Evolutionary conservation across 768 basidiomycete genomes (phyloP).

Genomic region (Kwoniella sp.): DNA sequence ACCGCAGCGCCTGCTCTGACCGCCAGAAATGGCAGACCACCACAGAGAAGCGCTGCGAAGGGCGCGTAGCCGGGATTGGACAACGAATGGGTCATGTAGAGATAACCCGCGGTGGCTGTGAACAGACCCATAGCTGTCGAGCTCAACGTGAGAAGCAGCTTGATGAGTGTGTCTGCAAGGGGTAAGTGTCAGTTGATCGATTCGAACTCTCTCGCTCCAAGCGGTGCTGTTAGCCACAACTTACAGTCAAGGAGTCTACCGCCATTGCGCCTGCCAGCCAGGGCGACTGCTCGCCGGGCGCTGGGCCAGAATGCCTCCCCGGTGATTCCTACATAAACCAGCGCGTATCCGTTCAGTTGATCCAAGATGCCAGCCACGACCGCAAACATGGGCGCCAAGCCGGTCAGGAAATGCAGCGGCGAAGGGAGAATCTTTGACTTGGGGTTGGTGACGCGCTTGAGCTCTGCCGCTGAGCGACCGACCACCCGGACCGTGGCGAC

Average conservation of each 20-base stretch:
- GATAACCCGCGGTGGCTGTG: constrained; percentile 73
- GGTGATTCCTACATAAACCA: constrained; percentile 71
- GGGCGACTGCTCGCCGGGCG: constrained; percentile 58
- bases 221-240: constrained; percentile 16
- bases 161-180: constrained; percentile 64
- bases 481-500: constrained; percentile 67
- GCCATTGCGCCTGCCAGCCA: constrained; percentile 48
- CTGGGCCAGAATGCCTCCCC: constrained; percentile 66
- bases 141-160: constrained; percentile 59
- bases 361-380: constrained; percentile 52
- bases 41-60: constrained; percentile 69
- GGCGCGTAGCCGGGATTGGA: constrained; percentile 67
- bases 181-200: constrained; percentile 20
- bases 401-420: constrained; percentile 41
- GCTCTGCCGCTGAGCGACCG: constrained; percentile 40
- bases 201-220: constrained; percentile 41
- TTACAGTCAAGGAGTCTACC: constrained; percentile 50
- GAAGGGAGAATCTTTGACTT: constrained; percentile 40
- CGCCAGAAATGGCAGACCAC: constrained; percentile 72
- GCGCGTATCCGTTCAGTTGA: constrained; percentile 62
- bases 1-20: constrained; percentile 78
- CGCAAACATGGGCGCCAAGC: constrained; percentile 46
- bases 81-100: constrained; percentile 82
- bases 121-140: constrained; percentile 76
- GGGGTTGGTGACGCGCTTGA: constrained; percentile 38